Evolutionary conservation across 2,329 filamentous ascomycete species (phyloP).

Genomic region (Phialocephala sp.): DNA sequence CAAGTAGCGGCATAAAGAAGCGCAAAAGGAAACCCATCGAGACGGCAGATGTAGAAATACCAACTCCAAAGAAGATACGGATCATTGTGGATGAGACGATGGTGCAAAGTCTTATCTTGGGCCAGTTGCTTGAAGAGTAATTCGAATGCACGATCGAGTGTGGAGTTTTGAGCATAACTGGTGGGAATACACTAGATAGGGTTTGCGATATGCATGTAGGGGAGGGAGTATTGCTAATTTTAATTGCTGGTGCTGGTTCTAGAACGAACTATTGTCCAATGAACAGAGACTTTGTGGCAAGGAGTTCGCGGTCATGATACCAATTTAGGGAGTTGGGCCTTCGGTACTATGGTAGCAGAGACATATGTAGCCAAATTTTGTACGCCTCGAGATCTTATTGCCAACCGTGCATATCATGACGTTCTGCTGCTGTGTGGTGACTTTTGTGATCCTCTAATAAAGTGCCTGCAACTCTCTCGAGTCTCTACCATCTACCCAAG

Average conservation of each 20-base stretch:
- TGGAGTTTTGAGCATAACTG: background rate
- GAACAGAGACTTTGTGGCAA: background rate
- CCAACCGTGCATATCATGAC: too few species aligned
- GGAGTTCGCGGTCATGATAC: background rate
- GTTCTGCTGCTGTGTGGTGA: too few species aligned
- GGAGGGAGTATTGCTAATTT: slow-evolving; percentile 9
- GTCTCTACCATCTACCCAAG: too few species aligned
- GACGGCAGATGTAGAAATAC: slow-evolving; percentile 42
- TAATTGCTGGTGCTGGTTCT: background rate
- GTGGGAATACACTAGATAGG: background rate
- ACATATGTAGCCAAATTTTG: too few species aligned
- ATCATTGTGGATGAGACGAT: slow-evolving; percentile 86
- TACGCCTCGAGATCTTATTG: too few species aligned
- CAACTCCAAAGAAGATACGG: slow-evolving; percentile 59
- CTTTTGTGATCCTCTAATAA: too few species aligned
- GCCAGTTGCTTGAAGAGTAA: slow-evolving; percentile 63
- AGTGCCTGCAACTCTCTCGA: too few species aligned
- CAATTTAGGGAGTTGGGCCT: background rate
- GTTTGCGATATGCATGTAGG: background rate
- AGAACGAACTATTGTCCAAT: background rate
- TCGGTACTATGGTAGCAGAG: too few species aligned
- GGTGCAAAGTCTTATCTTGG: slow-evolving; percentile 90
- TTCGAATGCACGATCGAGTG: background rate
- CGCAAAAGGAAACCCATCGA: slow-evolving; percentile 48
- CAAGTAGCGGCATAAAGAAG: slow-evolving; percentile 47